Evolutionary conservation across 2,329 filamentous ascomycete genomes (phyloP).

Genomic region (Diplodia intermedia): DNA sequence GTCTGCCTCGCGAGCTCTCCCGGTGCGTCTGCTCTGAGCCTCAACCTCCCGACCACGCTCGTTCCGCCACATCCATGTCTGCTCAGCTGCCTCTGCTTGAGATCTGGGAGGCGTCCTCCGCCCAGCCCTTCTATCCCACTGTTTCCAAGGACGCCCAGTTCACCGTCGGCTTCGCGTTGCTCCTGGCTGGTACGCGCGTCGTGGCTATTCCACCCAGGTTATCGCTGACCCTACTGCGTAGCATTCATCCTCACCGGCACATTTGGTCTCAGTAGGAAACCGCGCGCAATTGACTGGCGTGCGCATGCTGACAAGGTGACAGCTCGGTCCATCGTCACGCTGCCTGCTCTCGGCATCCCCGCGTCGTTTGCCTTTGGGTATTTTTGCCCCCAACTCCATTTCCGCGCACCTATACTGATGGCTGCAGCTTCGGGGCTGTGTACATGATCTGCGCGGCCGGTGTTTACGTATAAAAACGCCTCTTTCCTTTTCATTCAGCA

Average conservation of each 20-base stretch:
- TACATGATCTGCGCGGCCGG: conserved; percentile 99
- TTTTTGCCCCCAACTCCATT: conserved; percentile 35
- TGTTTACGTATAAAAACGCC: conserved; percentile 81
- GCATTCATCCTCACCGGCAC: conserved; percentile 74
- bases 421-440: conserved; percentile 83
- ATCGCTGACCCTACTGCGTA: conserved; percentile 45
- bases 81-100: conserved; percentile 67
- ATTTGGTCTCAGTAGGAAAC: conserved; percentile 78
- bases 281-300: background rate
- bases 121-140: conserved; percentile 81
- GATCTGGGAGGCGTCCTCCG: conserved; percentile 91
- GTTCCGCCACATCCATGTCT: conserved; percentile 30
- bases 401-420: conserved; percentile 32
- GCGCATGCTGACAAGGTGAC: conserved; percentile 31
- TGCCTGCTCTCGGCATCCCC: conserved; percentile 80
- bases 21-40: conserved; percentile 20
- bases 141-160: conserved; percentile 87
- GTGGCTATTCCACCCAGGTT: conserved; percentile 22
- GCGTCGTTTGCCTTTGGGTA: conserved; percentile 90
- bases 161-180: conserved; percentile 75
- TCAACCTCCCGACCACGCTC: conserved; percentile 11
- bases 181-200: conserved; percentile 65
- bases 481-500: conserved; percentile 36
- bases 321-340: conserved; percentile 83
- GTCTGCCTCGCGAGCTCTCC: background rate